Evolutionary conservation across 2,329 filamentous ascomycete genomes (phyloP), one percentile per base, ranked within the genome.

Genomic region (Calonectria crousiana): DNA sequence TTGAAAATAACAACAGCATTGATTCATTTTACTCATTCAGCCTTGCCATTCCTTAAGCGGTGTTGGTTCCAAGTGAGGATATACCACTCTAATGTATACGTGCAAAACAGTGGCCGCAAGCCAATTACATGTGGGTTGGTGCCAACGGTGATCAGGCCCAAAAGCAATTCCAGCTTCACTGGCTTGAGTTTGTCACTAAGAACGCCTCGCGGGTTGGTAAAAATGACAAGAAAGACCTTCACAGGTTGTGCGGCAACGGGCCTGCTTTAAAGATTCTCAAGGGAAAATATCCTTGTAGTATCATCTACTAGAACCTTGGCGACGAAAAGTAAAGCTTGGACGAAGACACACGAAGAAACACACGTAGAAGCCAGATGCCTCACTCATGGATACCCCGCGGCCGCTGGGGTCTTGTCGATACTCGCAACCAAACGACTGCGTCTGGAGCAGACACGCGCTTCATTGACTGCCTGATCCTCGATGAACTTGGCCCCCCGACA

Each of bases 91-190:
- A 70, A 72, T 44, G 47, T 72, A 26, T 73, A 53, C 64, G 26
- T 74, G 53, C 14, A 60, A 28, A 41, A 28, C 28, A 66, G 53
- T 34, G 51, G 67, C 38, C 28, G 52, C 71, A 69, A 70, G 53
- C 69, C 41, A 69, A 71, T 51, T 76, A 66, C 53, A 73, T 74
- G 58, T 77, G 73, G 76, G 75, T 77, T 18, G 76, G 76, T 32
- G 32, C n/a, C 58, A 52, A 74, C n/a, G 71, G 73, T 23, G 67
- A 78, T 34, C 58, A 74, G 69, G 77, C 78, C n/a, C 76, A 81
- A 44, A 82, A 78, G 2, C 81, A 79, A 4, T 83, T 83, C 66
- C 82, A 83, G 53, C 66, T 82, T 6, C 81, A 82, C 76, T 83
- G 79, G 77, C 80, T 80, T 28, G 78, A 82, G 52, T 83, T 82